Base-by-base conservation (phyloP, 768 basidiomycete genomes). In the Kwoniella sp. region DNA sequence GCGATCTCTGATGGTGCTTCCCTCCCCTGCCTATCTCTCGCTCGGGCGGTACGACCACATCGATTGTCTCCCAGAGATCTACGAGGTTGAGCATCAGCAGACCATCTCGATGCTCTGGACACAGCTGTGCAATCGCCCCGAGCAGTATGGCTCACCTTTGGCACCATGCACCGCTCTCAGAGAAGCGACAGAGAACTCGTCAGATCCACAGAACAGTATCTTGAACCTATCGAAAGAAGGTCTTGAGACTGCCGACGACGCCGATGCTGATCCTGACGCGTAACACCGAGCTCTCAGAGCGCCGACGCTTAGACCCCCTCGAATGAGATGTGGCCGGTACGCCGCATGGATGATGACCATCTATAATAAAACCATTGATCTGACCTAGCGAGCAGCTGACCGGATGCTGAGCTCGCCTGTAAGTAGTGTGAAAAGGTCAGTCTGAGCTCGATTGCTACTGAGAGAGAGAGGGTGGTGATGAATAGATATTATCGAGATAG, bases 191-290 rank as follows among this genome's bases (percentile, higher is more conserved):
- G 93, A 95, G 79, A 95, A 95, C 72, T 88, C 86, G 77, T 94
- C 93, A 20, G 91, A 89, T 56, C 93, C 93, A 76, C 92, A 86
- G 79, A 92, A 95, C 5, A 96, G 84, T 47, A 96, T 85, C 47
- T 73, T 64, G 62, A 73, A 77, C 17, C 50, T 53, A 34, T 25
- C 38, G 25, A 47, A 37, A 7, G 34, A 37, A 37, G 34, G 7
- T 37, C 7, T 13, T 37, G 34, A 37, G 34, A 13, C 13, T 45
- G 15, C 20, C 20, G 41, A 20, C 15, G 41, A 45, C 17, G n/a
- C n/a, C n/a, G n/a, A n/a, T n/a, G n/a, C n/a, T n/a, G n/a, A n/a
- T n/a, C n/a, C n/a, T n/a, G 41, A 11, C 8, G 41, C 41, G 41
- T 45, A 45, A 45, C 11, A 45, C 41, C 41, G 41, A 45, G 41